phyloP scores from a whole-genome alignment of 371 early-diverging fungal genomes.

The Mortierella sp. region DNA sequence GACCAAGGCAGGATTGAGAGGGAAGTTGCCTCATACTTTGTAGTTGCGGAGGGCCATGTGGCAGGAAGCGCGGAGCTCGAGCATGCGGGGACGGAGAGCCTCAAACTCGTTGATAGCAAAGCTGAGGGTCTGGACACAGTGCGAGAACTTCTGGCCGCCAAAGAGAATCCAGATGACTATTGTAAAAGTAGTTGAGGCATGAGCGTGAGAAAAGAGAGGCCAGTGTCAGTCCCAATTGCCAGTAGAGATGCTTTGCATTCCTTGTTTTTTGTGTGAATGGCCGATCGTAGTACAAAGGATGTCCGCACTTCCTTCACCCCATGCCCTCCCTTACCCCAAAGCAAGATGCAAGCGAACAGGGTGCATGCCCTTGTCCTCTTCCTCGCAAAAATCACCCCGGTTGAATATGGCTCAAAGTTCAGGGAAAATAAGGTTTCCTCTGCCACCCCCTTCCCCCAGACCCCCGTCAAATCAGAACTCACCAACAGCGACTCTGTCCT shows the following conservation, averaged over 20 bases:
- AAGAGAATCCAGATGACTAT: slow-evolving; percentile 67
- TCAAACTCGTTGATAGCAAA: slow-evolving; percentile 70
- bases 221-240: neutral
- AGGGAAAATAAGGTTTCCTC: slow-evolving; percentile 9
- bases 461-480: slow-evolving; percentile 26
- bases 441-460: neutral
- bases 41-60: slow-evolving; percentile 63
- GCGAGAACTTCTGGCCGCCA: slow-evolving; percentile 70
- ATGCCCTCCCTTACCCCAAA: neutral
- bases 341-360: neutral
- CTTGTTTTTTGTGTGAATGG: neutral
- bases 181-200: neutral
- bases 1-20: neutral
- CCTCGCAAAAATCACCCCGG: neutral
- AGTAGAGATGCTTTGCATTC: neutral
- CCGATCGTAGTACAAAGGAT: neutral
- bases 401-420: neutral
- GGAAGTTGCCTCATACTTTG: slow-evolving; percentile 34
- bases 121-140: slow-evolving; percentile 69
- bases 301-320: neutral
- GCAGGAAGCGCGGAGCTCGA: slow-evolving; percentile 71
- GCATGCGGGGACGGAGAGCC: slow-evolving; percentile 66
- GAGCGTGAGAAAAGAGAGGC: neutral
- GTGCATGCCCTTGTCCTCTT: neutral
- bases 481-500: slow-evolving; percentile 13